These are phyloP conservation scores for Elaeis oleifera DNA, from an alignment of 202 grass and related monocot genomes.

Conservation along the genomic window DNA sequence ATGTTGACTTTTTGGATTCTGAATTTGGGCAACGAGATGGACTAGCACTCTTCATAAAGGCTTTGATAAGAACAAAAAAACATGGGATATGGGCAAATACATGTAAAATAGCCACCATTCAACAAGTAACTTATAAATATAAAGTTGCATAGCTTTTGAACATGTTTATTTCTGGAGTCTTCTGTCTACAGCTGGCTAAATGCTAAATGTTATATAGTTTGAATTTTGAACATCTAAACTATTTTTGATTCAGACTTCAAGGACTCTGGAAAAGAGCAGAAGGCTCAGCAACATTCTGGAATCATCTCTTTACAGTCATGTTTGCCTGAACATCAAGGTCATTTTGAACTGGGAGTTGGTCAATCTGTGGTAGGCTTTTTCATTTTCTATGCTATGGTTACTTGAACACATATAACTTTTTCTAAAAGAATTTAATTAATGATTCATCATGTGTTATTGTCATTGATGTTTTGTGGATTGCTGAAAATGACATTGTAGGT, in stretches of 20 bases:
- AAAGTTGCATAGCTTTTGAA: too few species aligned
- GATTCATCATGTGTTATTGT: background rate
- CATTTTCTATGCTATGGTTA: background rate
- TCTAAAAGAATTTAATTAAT: background rate
- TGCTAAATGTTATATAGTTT: too few species aligned
- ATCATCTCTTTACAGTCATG: background rate
- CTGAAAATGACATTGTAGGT: constrained; percentile 2
- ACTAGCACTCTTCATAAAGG: too few species aligned
- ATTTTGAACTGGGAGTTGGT: constrained; percentile 16
- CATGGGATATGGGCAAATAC: too few species aligned
- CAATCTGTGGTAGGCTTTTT: constrained; percentile 14
- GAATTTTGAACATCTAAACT: background rate
- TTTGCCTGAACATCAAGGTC: constrained; percentile 1
- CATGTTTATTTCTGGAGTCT: too few species aligned
- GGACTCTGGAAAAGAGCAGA: constrained; percentile 11
- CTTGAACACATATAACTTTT: background rate
- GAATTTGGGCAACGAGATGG: too few species aligned
- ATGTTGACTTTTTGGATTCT: too few species aligned
- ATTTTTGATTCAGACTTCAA: background rate
- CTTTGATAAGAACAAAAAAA: too few species aligned
- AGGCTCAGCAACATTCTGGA: constrained; percentile 1
- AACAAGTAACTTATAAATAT: too few species aligned
- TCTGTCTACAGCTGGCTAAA: too few species aligned
- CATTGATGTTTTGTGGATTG: constrained; percentile 2
- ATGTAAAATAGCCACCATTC: too few species aligned